Percentiles rank a stretch among this genome's conserved stretches.
These are phyloP conservation scores for Acer negundo DNA, from an alignment of 345 rosid genomes.

Conservation along the genomic window DNA sequence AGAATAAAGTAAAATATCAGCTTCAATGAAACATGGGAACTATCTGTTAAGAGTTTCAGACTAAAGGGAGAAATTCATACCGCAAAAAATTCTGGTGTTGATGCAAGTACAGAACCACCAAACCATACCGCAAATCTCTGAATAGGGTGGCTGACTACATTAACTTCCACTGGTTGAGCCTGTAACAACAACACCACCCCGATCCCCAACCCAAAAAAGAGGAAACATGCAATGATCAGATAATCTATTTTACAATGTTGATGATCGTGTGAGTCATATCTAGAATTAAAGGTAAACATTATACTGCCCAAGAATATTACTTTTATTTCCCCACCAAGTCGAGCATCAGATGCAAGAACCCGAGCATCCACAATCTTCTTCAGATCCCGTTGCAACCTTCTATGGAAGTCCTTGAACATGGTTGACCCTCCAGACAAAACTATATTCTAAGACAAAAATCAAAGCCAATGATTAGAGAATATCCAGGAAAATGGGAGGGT, in stretches of 20 bases:
- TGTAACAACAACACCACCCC: constrained; percentile 20
- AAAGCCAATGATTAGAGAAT: constrained; percentile 13
- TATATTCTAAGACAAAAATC: constrained; percentile 64
- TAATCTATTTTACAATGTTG: constrained; percentile 4
- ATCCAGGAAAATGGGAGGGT: not conserved
- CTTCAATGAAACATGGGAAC: not conserved
- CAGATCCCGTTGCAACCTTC: constrained; percentile 95
- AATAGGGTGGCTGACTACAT: constrained; percentile 93
- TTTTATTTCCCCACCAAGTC: constrained; percentile 70
- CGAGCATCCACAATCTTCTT: constrained; percentile 96
- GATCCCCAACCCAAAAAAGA: not conserved
- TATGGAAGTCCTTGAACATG: constrained; percentile 96
- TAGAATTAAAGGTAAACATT: not conserved
- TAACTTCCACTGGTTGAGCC: constrained; percentile 95
- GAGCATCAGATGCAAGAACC: constrained; percentile 79
- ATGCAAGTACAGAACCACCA: constrained; percentile 98
- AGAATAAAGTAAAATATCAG: not conserved
- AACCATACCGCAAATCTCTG: constrained; percentile 99
- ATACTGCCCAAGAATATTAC: constrained; percentile 37
- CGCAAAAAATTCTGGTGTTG: constrained; percentile 94
- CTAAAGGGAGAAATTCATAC: constrained; percentile 39
- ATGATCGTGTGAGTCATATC: not conserved
- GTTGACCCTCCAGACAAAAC: constrained; percentile 98
- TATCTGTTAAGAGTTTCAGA: constrained; percentile 4
- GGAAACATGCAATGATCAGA: not conserved